Percentiles rank a stretch among this genome's conserved stretches.
Conservation (phyloP, 345 rosid species). For the Barbarea vulgaris region DNA sequence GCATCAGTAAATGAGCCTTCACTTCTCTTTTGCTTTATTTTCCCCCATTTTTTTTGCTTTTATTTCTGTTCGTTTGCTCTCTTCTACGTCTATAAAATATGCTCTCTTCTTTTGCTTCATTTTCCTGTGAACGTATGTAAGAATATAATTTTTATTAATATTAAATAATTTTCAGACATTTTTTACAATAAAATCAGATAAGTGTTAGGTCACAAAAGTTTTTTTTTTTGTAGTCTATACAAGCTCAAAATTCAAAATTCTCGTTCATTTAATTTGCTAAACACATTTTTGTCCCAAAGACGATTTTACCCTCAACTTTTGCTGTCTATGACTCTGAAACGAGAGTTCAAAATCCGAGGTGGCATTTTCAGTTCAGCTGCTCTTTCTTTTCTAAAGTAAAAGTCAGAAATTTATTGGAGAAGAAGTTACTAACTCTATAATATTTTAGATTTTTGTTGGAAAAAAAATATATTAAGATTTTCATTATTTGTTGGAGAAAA, state of each 20-base stretch:
- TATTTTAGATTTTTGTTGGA: background rate
- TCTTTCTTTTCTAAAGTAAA: background rate
- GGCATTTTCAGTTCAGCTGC: background rate
- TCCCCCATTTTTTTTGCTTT: conserved; percentile 3
- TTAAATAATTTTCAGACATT: background rate
- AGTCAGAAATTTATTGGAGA: background rate
- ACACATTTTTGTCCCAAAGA: background rate
- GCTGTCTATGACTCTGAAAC: conserved; percentile 4
- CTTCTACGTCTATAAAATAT: background rate
- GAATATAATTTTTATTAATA: background rate
- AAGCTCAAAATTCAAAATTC: background rate
- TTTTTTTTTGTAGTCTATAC: background rate
- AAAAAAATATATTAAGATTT: no score
- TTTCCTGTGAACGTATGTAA: background rate
- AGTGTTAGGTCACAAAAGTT: background rate
- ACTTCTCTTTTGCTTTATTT: conserved; percentile 24
- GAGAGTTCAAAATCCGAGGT: background rate
- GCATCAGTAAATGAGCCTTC: conserved; percentile 34
- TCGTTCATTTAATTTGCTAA: background rate
- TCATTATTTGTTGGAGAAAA: background rate
- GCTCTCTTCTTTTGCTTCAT: background rate
- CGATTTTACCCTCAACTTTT: background rate
- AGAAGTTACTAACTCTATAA: background rate
- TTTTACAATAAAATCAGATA: background rate
- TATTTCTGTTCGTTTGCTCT: conserved; percentile 15